These are phyloP conservation scores for Giardia duodenalis DNA, from an alignment of 208 protist genomes.

Conservation along the genomic window DNA sequence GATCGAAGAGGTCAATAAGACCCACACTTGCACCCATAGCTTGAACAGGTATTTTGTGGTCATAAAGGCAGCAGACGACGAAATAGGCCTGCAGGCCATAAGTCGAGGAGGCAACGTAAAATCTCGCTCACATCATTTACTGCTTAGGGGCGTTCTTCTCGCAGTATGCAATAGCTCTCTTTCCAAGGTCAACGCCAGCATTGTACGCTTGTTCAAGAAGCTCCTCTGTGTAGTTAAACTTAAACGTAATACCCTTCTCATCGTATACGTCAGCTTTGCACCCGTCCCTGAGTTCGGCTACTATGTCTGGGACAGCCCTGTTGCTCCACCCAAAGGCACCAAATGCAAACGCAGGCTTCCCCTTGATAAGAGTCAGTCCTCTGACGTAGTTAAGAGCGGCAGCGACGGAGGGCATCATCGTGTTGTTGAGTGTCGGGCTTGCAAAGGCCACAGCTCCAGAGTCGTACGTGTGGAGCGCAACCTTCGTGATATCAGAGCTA, in stretches of 20 bases:
- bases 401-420: background rate
- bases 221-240: background rate
- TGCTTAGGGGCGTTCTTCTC: too few relatives aligned
- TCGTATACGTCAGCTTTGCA: background rate
- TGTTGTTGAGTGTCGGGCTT: background rate
- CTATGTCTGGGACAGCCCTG: background rate
- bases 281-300: background rate
- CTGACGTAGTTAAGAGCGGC: background rate
- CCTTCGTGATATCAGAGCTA: background rate
- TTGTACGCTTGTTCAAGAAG: background rate
- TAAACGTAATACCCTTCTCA: background rate
- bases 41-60: too few relatives aligned
- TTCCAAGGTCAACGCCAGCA: background rate
- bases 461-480: background rate
- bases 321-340: constrained; percentile 17
- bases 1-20: too few relatives aligned
- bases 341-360: background rate
- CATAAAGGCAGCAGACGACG: too few relatives aligned
- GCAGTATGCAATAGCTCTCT: background rate
- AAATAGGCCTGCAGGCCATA: too few relatives aligned
- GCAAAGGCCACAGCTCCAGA: background rate
- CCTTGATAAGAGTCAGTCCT: background rate
- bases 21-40: too few relatives aligned
- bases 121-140: too few relatives aligned
- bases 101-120: too few relatives aligned